Evolutionary conservation across 2,329 filamentous ascomycete genomes (phyloP).

Genomic region (Arachnomyces sp.): DNA sequence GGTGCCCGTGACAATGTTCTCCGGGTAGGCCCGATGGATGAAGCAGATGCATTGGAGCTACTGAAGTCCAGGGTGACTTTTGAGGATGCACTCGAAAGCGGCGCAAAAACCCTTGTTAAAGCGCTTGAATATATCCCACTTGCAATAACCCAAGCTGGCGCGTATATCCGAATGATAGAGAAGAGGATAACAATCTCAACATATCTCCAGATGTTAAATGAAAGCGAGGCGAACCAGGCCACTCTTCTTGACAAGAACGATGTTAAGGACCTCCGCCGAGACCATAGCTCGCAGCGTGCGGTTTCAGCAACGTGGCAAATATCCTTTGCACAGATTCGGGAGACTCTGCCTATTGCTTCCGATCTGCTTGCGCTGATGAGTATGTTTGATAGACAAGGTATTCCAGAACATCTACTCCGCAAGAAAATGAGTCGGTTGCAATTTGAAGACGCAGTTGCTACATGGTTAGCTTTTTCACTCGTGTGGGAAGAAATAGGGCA

Average conservation of each 20-base stretch:
- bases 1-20: constrained; percentile 9
- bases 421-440: background rate
- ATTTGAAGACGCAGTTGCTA: constrained; percentile 18
- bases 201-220: constrained; percentile 13
- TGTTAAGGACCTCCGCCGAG: constrained; percentile 15
- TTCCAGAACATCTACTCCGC: constrained; percentile 19
- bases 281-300: constrained; percentile 21
- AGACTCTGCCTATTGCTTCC: constrained; percentile 12
- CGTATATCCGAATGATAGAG: constrained; percentile 21
- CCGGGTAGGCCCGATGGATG: constrained; percentile 8
- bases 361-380: constrained; percentile 23
- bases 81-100: constrained; percentile 9
- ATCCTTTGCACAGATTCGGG: constrained; percentile 24
- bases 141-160: constrained; percentile 21
- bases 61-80: constrained; percentile 12
- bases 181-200: constrained; percentile 10
- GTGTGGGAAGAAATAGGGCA: constrained; percentile 9
- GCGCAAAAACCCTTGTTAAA: constrained; percentile 13
- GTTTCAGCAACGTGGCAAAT: constrained; percentile 28
- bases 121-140: constrained; percentile 26
- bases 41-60: constrained; percentile 4
- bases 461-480: constrained; percentile 17
- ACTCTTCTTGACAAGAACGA: constrained; percentile 16
- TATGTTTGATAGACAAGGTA: constrained; percentile 20
- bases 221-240: constrained; percentile 17